Base-by-base conservation (phyloP, 2,329 filamentous ascomycete species). In the Aspergillus viridinutans region DNA sequence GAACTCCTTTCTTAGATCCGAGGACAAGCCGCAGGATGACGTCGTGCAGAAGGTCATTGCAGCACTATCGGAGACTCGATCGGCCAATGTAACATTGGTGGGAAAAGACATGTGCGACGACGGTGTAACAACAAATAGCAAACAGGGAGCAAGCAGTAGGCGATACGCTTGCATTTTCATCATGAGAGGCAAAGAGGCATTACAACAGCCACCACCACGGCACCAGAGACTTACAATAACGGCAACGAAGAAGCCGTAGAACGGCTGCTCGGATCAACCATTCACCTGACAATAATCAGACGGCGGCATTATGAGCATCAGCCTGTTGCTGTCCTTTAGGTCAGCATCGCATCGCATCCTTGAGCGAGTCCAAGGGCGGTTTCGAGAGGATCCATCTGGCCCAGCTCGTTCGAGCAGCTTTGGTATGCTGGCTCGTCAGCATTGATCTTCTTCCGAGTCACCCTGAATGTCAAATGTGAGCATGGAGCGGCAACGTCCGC, bases 281-380 rank as follows among this genome's bases (percentile, higher is more conserved):
- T 29, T 50, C 2, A 62, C 63, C 10, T 67, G 59, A 1, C 61
- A 63, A 6, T 67, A 60, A 47, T 67, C 63, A 25, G 67, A 66
- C 6, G 68, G 29, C 14, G 66, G 66, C 14, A 66, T 65, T 67
- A 20, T 23, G 10, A 6, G 23, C 17, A n/a, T 61, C 38, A 52
- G 32, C 12, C 6, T 40, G 2, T 28, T 4, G 12, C 14, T 14
- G 1, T 0, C 14, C 23, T 1, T 7, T 9, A 17, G 35, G 17
- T 1, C 10, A 38, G 2, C n/a, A 3, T 8, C 1, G 52, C 61
- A 5, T 61, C 68, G 67, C 61, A 26, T 70, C 69, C 68, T 68
- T 70, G 0, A 69, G 68, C 2, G 67, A 68, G 25, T 69, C 67
- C 0, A 70, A 57, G n/a, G 67, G 69, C 0, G 63, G 62, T 8